Percentiles rank a stretch among this genome's conserved stretches.
Evolutionary conservation across 352 stramenopile species (phyloP).

Genomic region (Phytophthora cactorum): DNA sequence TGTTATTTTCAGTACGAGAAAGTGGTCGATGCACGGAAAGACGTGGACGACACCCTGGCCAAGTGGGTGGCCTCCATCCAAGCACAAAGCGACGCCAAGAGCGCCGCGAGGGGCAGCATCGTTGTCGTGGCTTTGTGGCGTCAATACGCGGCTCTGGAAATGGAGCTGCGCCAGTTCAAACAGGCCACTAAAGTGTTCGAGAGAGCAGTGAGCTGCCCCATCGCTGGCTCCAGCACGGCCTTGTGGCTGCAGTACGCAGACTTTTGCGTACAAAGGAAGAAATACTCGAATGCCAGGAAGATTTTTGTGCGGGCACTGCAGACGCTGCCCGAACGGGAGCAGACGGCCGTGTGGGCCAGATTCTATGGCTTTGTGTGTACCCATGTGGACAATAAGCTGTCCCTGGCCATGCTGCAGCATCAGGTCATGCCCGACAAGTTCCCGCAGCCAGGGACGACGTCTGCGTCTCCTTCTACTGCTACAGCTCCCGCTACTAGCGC

Average conservation of each 20-base stretch:
- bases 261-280: conserved; percentile 79
- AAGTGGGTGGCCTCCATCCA: conserved; percentile 44
- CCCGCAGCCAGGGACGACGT: conserved; percentile 18
- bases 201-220: conserved; percentile 53
- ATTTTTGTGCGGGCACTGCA: conserved; percentile 69
- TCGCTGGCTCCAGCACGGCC: conserved; percentile 40
- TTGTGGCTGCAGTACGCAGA: conserved; percentile 75
- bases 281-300: conserved; percentile 79
- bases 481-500: not conserved
- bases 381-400: conserved; percentile 65
- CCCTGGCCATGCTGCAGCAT: conserved; percentile 57
- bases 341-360: conserved; percentile 46
- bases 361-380: conserved; percentile 73
- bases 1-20: conserved; percentile 68
- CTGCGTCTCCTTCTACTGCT: conserved; percentile 6
- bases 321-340: conserved; percentile 48
- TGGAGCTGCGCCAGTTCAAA: conserved; percentile 85
- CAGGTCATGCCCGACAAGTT: conserved; percentile 60
- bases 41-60: conserved; percentile 53
- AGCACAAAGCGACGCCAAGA: conserved; percentile 16
- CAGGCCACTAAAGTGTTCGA: conserved; percentile 86
- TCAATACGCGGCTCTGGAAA: conserved; percentile 77
- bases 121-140: conserved; percentile 56
- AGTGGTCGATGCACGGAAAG: conserved; percentile 60
- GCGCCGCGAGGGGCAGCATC: conserved; percentile 20